A percentile compares a stretch with the other conserved stretches of the same genome.
Conservation (phyloP, 2,329 filamentous ascomycete species). For the Alternaria brassicicola region DNA sequence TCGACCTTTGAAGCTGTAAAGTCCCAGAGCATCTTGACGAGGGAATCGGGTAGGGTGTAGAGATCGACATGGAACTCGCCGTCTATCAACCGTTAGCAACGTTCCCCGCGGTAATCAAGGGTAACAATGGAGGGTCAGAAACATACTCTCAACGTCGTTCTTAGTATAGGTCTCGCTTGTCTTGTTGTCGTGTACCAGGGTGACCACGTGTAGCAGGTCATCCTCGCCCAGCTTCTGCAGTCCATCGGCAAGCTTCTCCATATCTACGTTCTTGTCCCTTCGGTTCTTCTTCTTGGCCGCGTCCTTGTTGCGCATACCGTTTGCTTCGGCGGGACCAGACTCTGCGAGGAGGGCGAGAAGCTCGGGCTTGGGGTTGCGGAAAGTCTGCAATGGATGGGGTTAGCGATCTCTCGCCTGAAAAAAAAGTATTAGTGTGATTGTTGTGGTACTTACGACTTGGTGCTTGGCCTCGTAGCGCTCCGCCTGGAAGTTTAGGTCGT, state of each 20-base stretch:
- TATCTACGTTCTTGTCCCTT: constrained; percentile 73
- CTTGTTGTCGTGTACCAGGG: constrained; percentile 98
- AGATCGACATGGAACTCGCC: constrained; percentile 98
- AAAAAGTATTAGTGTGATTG: neutral
- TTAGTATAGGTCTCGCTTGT: constrained; percentile 92
- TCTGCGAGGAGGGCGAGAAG: constrained; percentile 80
- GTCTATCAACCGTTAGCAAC: constrained; percentile 60
- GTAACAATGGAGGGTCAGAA: too few relatives aligned
- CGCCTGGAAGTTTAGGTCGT: constrained; percentile 91
- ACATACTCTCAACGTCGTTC: constrained; percentile 92
- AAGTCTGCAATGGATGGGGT: constrained; percentile 57
- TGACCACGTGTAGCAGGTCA: constrained; percentile 90
- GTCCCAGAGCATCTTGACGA: constrained; percentile 96
- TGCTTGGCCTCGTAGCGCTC: constrained; percentile 84
- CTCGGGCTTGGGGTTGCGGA: constrained; percentile 92
- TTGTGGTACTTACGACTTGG: constrained; percentile 63
- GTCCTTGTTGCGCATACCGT: constrained; percentile 69
- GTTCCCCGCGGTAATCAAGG: too few relatives aligned
- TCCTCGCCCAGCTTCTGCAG: constrained; percentile 90
- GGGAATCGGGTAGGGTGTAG: constrained; percentile 89
- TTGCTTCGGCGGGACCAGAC: constrained; percentile 75
- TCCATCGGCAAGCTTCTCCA: constrained; percentile 95
- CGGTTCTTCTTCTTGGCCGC: constrained; percentile 78
- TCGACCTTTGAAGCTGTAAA: constrained; percentile 61
- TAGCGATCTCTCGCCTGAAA: neutral